Conservation (phyloP, 768 basidiomycete genomes). For the Xerocomus brunneocitrinus region DNA sequence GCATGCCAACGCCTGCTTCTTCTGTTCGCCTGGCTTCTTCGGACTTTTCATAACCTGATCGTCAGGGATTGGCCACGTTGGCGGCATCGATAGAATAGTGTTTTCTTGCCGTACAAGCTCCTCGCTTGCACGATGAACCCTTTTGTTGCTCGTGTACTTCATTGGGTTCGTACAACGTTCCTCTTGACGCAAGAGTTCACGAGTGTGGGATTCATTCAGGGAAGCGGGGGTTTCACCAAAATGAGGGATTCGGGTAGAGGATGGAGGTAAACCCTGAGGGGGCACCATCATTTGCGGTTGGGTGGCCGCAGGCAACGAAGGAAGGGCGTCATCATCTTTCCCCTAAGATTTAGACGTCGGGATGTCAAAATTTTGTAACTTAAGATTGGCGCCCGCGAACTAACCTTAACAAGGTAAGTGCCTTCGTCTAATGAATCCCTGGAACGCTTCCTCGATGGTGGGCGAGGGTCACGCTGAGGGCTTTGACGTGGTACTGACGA, state of each 20-base stretch:
- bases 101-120: slow-evolving; percentile 29
- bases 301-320: slow-evolving; percentile 15
- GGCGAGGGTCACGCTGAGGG: slow-evolving; percentile 15
- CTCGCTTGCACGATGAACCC: slow-evolving; percentile 26
- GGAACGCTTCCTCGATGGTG: slow-evolving; percentile 31
- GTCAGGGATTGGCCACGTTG: slow-evolving; percentile 34
- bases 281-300: slow-evolving; percentile 23
- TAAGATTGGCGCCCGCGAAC: slow-evolving; percentile 27
- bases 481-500: slow-evolving; percentile 13
- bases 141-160: slow-evolving; percentile 25
- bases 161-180: slow-evolving; percentile 18
- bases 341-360: slow-evolving; percentile 25
- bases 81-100: slow-evolving; percentile 16
- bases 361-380: slow-evolving; percentile 22
- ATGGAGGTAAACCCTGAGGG: slow-evolving; percentile 17
- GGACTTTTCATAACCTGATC: slow-evolving; percentile 29
- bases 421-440: slow-evolving; percentile 27
- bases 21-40: slow-evolving; percentile 35
- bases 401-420: slow-evolving; percentile 30
- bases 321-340: slow-evolving; percentile 20
- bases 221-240: slow-evolving; percentile 5
- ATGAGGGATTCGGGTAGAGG: slow-evolving; percentile 15
- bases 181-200: slow-evolving; percentile 22
- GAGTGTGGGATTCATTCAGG: slow-evolving; percentile 14
- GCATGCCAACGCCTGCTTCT: slow-evolving; percentile 45